These are phyloP conservation scores for Paulinella micropora DNA, from an alignment of 78 protist species.

Conservation along the genomic window DNA sequence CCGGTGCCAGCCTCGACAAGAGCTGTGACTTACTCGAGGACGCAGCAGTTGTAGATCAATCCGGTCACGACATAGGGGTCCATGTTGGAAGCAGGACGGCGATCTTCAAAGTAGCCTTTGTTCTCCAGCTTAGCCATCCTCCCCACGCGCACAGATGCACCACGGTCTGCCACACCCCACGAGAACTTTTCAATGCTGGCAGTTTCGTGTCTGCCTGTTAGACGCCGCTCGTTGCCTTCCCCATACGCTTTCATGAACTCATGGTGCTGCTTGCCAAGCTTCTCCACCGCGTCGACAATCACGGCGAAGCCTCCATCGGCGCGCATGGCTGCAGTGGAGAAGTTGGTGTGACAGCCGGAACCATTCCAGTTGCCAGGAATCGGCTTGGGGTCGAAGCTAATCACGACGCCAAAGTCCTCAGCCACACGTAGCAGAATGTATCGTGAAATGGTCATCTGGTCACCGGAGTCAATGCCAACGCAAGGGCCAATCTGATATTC, in stretches of 20 bases:
- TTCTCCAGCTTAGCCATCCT: neutral
- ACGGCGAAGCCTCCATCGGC: constrained; percentile 30
- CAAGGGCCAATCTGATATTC: constrained; percentile 75
- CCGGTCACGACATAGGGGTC: constrained; percentile 72
- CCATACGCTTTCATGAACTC: constrained; percentile 60
- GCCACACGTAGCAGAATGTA: constrained; percentile 40
- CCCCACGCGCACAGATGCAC: constrained; percentile 14
- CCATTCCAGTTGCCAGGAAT: constrained; percentile 81
- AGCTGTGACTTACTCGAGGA: no score
- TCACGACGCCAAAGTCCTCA: constrained; percentile 45
- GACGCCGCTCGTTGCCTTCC: constrained; percentile 63
- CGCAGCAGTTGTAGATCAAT: no score
- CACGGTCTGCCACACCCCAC: constrained; percentile 71
- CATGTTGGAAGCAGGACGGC: constrained; percentile 74
- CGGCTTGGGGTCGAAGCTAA: constrained; percentile 74
- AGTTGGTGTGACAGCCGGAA: constrained; percentile 80
- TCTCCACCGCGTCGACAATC: constrained; percentile 7
- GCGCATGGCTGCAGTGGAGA: constrained; percentile 62
- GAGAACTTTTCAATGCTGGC: constrained; percentile 45
- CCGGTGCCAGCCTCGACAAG: no score
- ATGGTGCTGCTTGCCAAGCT: constrained; percentile 27
- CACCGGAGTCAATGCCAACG: constrained; percentile 63
- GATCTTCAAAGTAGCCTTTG: constrained; percentile 36
- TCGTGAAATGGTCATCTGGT: constrained; percentile 39
- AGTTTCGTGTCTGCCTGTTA: constrained; percentile 75